Evolutionary conservation across 306 rosid species (phyloP).

Genomic region (Alnus rubra): DNA sequence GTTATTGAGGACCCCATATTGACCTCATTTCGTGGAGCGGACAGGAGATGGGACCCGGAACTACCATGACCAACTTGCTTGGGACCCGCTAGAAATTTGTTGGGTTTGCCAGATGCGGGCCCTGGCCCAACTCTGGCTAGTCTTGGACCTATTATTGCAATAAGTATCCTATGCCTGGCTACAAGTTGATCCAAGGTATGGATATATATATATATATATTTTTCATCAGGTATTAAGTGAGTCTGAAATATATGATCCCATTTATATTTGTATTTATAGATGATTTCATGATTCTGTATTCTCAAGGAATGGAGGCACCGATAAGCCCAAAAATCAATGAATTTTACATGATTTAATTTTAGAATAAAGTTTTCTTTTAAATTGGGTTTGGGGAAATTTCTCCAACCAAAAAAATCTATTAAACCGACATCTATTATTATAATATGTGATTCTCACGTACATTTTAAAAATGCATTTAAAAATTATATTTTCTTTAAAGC

Average conservation of each 20-base stretch:
- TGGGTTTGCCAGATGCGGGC: slow-evolving; percentile 43
- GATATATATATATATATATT: no score
- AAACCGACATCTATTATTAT: no score
- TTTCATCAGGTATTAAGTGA: no score
- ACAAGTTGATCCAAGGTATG: not conserved
- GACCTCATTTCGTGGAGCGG: slow-evolving; percentile 38
- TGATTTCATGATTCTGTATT: not conserved
- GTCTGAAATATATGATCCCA: no score
- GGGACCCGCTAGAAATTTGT: slow-evolving; percentile 37
- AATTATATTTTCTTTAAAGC: no score
- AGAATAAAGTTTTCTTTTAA: no score
- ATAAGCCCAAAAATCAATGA: not conserved
- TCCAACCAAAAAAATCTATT: no score
- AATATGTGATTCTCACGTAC: no score
- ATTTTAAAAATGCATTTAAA: no score
- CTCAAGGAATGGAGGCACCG: not conserved
- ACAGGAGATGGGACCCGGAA: slow-evolving; percentile 40
- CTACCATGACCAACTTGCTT: slow-evolving; percentile 8
- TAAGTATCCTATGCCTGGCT: slow-evolving; percentile 45
- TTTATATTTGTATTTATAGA: not conserved
- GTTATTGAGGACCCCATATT: not conserved
- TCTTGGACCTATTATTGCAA: slow-evolving; percentile 26
- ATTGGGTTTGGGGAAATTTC: no score
- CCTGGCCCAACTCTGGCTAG: slow-evolving; percentile 34
- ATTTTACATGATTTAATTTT: no score